phyloP scores from a whole-genome alignment of 2,329 filamentous ascomycete genomes.

The Xylaria sp. region DNA sequence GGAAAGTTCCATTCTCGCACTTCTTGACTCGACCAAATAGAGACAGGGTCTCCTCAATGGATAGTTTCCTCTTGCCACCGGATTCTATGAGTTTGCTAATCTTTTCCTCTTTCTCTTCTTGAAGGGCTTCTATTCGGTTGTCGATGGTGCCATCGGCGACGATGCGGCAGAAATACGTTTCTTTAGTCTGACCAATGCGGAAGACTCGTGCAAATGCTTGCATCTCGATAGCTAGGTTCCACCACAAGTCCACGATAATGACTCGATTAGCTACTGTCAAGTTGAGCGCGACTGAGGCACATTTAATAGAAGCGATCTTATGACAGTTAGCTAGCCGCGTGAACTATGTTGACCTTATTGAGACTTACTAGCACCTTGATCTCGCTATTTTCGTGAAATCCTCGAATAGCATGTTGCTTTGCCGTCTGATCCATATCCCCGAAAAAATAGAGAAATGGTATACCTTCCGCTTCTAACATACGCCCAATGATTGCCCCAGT shows the following conservation, averaged over 20 bases:
- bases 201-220: conserved; percentile 71
- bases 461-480: conserved; percentile 47
- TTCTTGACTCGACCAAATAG: conserved; percentile 24
- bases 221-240: conserved; percentile 60
- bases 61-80: background rate
- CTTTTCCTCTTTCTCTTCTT: conserved; percentile 24
- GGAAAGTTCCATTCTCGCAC: conserved; percentile 8
- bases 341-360: background rate
- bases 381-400: conserved; percentile 36
- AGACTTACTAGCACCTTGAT: conserved; percentile 53
- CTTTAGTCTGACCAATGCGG: conserved; percentile 71
- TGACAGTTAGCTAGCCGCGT: conserved; percentile 10
- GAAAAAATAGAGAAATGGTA: conserved; percentile 55
- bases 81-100: conserved; percentile 18
- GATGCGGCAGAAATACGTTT: conserved; percentile 69
- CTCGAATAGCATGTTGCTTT: conserved; percentile 38
- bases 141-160: conserved; percentile 46
- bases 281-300: conserved; percentile 55
- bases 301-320: conserved; percentile 52
- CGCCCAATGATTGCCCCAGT: conserved; percentile 52
- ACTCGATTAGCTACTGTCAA: conserved; percentile 61
- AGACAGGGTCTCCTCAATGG: conserved; percentile 4
- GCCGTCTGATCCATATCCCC: conserved; percentile 40
- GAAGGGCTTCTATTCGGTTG: conserved; percentile 28
- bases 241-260: conserved; percentile 68